A percentile compares a stretch with the other conserved stretches of the same genome.
Evolutionary conservation across 805 yeast species (phyloP).

Genomic region (Ogataea henricii): DNA sequence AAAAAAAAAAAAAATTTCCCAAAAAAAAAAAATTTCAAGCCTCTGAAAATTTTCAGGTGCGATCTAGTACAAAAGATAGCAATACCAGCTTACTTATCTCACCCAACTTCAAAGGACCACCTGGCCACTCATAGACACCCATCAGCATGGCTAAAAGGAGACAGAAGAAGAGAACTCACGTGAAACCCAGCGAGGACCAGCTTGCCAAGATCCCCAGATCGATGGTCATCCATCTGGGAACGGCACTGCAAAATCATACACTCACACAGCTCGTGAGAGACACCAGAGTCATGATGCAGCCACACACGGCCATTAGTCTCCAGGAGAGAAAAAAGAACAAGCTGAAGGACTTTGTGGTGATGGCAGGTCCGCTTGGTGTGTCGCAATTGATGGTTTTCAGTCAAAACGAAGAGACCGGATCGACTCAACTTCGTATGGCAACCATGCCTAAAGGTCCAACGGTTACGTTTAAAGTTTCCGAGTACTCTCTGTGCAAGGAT

Average conservation of each 20-base stretch:
- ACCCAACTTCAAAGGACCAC: background rate
- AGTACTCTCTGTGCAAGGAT: conserved; percentile 82
- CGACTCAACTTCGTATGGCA: conserved; percentile 78
- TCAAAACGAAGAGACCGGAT: conserved; percentile 75
- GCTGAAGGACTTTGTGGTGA: conserved; percentile 91
- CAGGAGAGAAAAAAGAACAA: conserved; percentile 85
- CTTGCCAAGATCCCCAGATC: conserved; percentile 80
- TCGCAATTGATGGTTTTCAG: conserved; percentile 85
- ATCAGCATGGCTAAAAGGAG: conserved; percentile 37
- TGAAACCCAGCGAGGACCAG: conserved; percentile 61
- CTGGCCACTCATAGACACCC: background rate
- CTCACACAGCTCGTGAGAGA: conserved; percentile 83
- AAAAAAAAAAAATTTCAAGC: conserved; percentile 3
- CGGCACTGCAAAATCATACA: conserved; percentile 72
- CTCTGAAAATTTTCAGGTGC: conserved; percentile 2
- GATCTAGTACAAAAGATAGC: background rate
- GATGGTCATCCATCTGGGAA: conserved; percentile 89
- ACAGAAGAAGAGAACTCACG: conserved; percentile 87
- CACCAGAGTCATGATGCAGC: conserved; percentile 89
- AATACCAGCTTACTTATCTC: background rate
- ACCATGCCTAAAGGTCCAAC: conserved; percentile 96
- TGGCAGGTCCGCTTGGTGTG: conserved; percentile 97
- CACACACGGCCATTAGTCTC: conserved; percentile 89
- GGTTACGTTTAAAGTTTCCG: conserved; percentile 72
- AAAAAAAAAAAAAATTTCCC: conserved; percentile 5